Percentiles rank a stretch among this genome's conserved stretches.
phyloP scores from a whole-genome alignment of 2,329 filamentous ascomycete genomes.

The Alternaria postmessia region DNA sequence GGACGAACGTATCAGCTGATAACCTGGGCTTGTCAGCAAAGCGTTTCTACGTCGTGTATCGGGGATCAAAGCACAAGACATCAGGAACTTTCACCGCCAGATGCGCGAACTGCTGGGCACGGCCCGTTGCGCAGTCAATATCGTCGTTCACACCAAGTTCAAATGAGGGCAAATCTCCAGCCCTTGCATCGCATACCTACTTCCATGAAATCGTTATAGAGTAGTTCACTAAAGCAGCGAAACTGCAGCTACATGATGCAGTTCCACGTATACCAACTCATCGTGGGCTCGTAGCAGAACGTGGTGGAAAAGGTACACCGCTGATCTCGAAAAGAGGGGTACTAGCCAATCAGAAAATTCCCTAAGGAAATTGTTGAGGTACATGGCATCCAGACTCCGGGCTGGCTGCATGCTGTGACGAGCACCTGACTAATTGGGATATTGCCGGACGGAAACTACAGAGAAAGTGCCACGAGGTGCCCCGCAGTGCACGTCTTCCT shows the following conservation, averaged over 20 bases:
- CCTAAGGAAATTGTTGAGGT: slow-evolving; percentile 36
- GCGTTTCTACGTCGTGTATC: background rate
- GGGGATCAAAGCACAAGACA: slow-evolving; percentile 26
- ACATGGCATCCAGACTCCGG: slow-evolving; percentile 34
- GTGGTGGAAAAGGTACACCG: slow-evolving; percentile 37
- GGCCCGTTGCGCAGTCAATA: slow-evolving; percentile 16
- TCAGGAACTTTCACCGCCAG: slow-evolving; percentile 32
- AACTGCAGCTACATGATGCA: slow-evolving; percentile 12
- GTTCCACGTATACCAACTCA: slow-evolving; percentile 38
- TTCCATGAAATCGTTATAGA: slow-evolving; percentile 5
- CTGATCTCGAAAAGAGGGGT: slow-evolving; percentile 38
- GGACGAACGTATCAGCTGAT: slow-evolving; percentile 69
- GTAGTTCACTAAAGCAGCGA: slow-evolving; percentile 4
- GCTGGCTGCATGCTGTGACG: slow-evolving; percentile 35
- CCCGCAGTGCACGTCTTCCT: slow-evolving; percentile 17
- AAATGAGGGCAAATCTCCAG: slow-evolving; percentile 2
- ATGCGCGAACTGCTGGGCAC: slow-evolving; percentile 21
- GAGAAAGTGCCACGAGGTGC: slow-evolving; percentile 25
- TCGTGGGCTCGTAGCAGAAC: slow-evolving; percentile 32
- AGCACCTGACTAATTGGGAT: slow-evolving; percentile 43
- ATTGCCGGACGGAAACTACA: slow-evolving; percentile 24
- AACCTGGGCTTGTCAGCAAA: background rate
- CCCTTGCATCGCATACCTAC: slow-evolving; percentile 11
- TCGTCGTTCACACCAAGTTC: slow-evolving; percentile 7
- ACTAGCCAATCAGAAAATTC: slow-evolving; percentile 37